Conservation (phyloP, 2,329 filamentous ascomycete species). For the Calonectria crousiana region DNA sequence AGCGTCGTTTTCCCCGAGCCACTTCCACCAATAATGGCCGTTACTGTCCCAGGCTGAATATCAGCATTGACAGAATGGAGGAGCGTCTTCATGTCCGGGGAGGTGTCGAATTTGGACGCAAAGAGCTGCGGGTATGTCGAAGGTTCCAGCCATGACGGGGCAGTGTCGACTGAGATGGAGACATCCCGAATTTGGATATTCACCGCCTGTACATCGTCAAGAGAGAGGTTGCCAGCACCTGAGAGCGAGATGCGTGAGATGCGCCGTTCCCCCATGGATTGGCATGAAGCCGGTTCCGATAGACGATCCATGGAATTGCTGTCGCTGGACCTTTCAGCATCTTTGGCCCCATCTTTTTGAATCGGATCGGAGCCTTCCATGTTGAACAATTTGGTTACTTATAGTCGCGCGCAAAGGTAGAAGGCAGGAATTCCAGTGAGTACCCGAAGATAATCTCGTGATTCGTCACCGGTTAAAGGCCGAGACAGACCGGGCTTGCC, state of each 20-base stretch:
- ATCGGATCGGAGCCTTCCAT: slow-evolving; percentile 2
- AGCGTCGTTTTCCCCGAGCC: slow-evolving; percentile 80
- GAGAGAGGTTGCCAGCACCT: slow-evolving; percentile 53
- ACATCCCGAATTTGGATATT: slow-evolving; percentile 66
- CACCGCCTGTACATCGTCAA: slow-evolving; percentile 68
- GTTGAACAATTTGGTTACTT: neutral
- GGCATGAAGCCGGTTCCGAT: slow-evolving; percentile 34
- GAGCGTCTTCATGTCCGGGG: slow-evolving; percentile 62
- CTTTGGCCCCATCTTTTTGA: neutral
- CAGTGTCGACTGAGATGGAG: slow-evolving; percentile 68
- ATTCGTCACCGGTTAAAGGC: neutral
- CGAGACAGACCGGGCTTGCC: neutral
- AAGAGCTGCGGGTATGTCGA: slow-evolving; percentile 59
- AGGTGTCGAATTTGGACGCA: slow-evolving; percentile 52
- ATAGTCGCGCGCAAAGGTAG: neutral
- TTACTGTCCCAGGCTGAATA: slow-evolving; percentile 75
- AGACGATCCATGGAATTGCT: slow-evolving; percentile 50
- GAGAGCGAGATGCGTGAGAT: slow-evolving; percentile 48
- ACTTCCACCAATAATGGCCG: slow-evolving; percentile 81
- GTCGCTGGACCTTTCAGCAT: slow-evolving; percentile 48
- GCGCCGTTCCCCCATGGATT: slow-evolving; percentile 31
- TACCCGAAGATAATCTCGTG: too few relatives aligned
- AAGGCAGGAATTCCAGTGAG: neutral
- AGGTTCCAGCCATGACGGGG: slow-evolving; percentile 65
- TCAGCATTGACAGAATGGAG: slow-evolving; percentile 73